A percentile compares a stretch with the other conserved stretches of the same genome.
Evolutionary conservation across 2,329 filamentous ascomycete genomes (phyloP).

Genomic region (Colletotrichum noveboracense): DNA sequence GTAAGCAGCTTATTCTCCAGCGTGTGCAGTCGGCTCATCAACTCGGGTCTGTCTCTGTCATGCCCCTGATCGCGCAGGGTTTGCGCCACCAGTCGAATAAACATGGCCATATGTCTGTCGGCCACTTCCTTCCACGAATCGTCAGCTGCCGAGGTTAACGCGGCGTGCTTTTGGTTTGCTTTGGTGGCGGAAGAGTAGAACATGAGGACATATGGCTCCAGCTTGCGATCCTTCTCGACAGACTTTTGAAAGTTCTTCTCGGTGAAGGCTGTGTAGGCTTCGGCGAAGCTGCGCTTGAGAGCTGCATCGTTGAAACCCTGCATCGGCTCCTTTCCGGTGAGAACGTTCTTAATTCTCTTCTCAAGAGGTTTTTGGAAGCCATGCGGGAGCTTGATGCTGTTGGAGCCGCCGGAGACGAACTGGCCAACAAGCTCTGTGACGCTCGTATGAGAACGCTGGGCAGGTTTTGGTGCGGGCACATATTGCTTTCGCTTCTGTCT

Average conservation of each 20-base stretch:
- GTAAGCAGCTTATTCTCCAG: constrained; percentile 93
- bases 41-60: constrained; percentile 83
- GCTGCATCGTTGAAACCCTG: constrained; percentile 90
- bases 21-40: constrained; percentile 77
- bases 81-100: constrained; percentile 83
- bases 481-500: constrained; percentile 90
- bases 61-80: constrained; percentile 85
- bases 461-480: constrained; percentile 69
- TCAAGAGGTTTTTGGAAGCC: constrained; percentile 57
- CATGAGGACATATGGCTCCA: constrained; percentile 92
- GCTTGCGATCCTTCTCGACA: constrained; percentile 91
- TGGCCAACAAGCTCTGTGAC: constrained; percentile 90
- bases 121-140: constrained; percentile 91
- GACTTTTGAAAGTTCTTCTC: constrained; percentile 86
- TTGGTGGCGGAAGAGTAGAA: constrained; percentile 96
- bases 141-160: constrained; percentile 78
- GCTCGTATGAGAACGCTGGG: constrained; percentile 69
- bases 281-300: constrained; percentile 92
- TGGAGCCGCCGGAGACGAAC: constrained; percentile 63
- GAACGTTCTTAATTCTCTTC: constrained; percentile 80
- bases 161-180: constrained; percentile 75
- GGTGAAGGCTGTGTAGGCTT: constrained; percentile 92
- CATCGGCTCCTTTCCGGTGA: constrained; percentile 81
- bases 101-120: constrained; percentile 92
- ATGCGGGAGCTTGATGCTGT: constrained; percentile 61